Evolutionary conservation across 306 rosid species (phyloP).

Genomic region (Prinsepia uniflora): DNA sequence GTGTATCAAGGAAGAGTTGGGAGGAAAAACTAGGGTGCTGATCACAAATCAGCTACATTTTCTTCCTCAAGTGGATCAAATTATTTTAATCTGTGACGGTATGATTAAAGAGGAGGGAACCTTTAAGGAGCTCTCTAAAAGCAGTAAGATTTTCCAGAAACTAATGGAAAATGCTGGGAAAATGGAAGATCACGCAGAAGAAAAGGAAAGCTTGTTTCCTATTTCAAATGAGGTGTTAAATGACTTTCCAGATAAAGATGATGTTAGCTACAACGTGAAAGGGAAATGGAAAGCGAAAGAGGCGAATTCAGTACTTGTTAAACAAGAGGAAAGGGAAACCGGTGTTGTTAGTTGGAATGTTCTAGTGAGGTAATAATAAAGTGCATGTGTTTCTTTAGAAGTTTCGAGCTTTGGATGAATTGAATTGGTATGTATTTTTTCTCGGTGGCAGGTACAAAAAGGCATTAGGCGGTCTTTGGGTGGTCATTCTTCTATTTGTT

Average conservation of each 20-base stretch:
- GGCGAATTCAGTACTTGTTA: conserved; percentile 58
- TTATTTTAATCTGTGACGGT: conserved; percentile 66
- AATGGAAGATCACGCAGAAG: conserved; percentile 55
- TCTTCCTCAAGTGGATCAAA: conserved; percentile 81
- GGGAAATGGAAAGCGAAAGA: conserved; percentile 43
- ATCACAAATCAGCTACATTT: conserved; percentile 94
- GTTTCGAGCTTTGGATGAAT: neutral
- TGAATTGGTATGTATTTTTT: conserved; percentile 12
- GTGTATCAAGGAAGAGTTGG: conserved; percentile 78
- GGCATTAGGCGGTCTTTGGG: conserved; percentile 84
- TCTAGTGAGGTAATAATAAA: conserved; percentile 50
- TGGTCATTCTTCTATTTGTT: conserved; percentile 53
- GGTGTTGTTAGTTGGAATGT: conserved; percentile 84
- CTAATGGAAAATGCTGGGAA: conserved; percentile 91
- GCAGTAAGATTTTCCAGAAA: conserved; percentile 66
- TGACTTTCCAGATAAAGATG: conserved; percentile 32
- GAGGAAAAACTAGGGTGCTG: conserved; percentile 76
- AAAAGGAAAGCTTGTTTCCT: conserved; percentile 20
- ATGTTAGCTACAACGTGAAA: conserved; percentile 21
- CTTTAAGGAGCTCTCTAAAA: conserved; percentile 71
- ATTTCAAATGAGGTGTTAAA: conserved; percentile 27
- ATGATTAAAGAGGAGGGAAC: conserved; percentile 71
- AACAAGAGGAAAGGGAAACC: conserved; percentile 84
- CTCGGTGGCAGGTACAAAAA: conserved; percentile 50
- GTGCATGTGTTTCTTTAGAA: neutral